Percentiles rank a stretch among this genome's conserved stretches.
phyloP scores from a whole-genome alignment of 768 basidiomycete species.

The Zangia roseola region DNA sequence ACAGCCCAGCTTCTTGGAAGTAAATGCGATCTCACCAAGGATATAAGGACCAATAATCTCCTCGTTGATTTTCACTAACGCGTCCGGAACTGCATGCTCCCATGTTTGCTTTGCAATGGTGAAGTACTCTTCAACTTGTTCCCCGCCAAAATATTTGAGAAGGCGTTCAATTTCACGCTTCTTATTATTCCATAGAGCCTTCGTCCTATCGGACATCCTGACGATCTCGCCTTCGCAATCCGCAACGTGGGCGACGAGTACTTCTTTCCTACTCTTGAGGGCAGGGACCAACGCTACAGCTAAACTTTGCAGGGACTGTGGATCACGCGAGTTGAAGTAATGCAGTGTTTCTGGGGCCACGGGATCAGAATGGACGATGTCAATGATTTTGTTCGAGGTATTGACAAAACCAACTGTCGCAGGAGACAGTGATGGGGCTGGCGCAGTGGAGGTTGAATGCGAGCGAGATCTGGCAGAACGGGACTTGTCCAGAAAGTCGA shows the following conservation, averaged over 20 bases:
- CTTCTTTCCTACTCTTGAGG: constrained; percentile 47
- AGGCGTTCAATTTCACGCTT: constrained; percentile 43
- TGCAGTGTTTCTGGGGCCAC: constrained; percentile 63
- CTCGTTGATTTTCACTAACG: constrained; percentile 47
- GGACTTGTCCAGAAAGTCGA: constrained; percentile 82
- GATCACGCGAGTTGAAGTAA: constrained; percentile 58
- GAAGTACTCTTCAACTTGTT: constrained; percentile 50
- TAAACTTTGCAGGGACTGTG: constrained; percentile 47
- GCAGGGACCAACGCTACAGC: constrained; percentile 41
- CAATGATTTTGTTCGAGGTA: constrained; percentile 31
- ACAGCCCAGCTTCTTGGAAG: not conserved
- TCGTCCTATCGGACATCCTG: constrained; percentile 60
- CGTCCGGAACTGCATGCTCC: constrained; percentile 47
- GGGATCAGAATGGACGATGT: constrained; percentile 59
- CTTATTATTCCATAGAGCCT: constrained; percentile 60
- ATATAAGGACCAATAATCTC: constrained; percentile 64
- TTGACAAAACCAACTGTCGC: constrained; percentile 72
- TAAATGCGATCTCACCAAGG: constrained; percentile 49
- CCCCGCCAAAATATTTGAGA: constrained; percentile 44
- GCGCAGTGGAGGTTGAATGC: constrained; percentile 66
- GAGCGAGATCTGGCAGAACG: constrained; percentile 67
- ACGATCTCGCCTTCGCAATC: constrained; percentile 50
- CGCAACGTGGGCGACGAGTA: constrained; percentile 48
- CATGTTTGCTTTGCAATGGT: constrained; percentile 49
- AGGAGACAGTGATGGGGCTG: constrained; percentile 74